Percentiles rank a stretch among this genome's conserved stretches.
Conservation (phyloP, 2,329 filamentous ascomycete genomes). For the Endocalyx cinctus region DNA sequence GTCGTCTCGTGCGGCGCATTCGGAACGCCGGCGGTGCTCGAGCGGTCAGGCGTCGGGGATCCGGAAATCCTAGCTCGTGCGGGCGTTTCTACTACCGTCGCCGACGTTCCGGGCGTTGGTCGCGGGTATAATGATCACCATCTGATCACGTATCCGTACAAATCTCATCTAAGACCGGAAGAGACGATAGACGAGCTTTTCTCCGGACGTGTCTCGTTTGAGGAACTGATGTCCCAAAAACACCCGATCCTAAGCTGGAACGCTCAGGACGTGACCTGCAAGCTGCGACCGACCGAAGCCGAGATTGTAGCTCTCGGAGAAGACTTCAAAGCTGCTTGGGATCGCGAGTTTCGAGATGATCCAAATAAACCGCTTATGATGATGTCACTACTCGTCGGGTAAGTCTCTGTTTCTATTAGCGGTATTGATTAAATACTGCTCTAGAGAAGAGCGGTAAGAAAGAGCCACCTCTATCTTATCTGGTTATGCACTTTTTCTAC, state of each 20-base stretch:
- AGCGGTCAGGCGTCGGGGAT: conserved; percentile 47
- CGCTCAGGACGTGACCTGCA: conserved; percentile 13
- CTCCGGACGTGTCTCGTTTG: conserved; percentile 4
- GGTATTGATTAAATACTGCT: no score
- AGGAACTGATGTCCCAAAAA: conserved; percentile 12
- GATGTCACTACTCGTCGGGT: conserved; percentile 27
- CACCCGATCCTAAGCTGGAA: conserved; percentile 19
- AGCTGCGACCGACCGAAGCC: conserved; percentile 15
- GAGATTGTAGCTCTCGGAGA: conserved; percentile 17
- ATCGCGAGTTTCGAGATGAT: conserved; percentile 14
- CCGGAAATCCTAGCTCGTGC: conserved; percentile 37
- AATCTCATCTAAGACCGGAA: conserved; percentile 8
- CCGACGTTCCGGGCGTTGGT: conserved; percentile 42
- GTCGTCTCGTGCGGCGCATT: conserved; percentile 33
- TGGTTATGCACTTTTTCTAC: no score
- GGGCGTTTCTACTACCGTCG: conserved; percentile 26
- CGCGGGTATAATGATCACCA: conserved; percentile 47
- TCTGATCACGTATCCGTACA: conserved; percentile 43
- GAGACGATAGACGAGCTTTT: conserved; percentile 15
- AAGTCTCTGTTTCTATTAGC: no score
- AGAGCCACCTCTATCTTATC: conserved; percentile 9
- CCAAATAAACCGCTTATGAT: conserved; percentile 16
- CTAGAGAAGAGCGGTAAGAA: no score
- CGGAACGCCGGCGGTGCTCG: conserved; percentile 41
- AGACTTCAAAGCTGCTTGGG: conserved; percentile 17